Evolutionary conservation across 768 basidiomycete genomes (phyloP).

Genomic region (Lanmaoa rubissima): DNA sequence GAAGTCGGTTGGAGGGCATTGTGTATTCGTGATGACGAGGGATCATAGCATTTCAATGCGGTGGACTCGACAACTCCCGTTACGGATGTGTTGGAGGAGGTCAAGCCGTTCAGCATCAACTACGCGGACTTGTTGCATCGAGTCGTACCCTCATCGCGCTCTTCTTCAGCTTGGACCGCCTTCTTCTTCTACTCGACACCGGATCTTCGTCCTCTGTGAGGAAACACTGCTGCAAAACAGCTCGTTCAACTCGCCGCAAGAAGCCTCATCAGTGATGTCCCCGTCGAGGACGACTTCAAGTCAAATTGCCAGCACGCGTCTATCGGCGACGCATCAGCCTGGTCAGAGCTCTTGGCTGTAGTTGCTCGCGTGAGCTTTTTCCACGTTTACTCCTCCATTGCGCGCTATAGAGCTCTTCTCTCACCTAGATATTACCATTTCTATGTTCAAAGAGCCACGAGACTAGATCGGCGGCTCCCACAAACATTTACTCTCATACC

Average conservation of each 20-base stretch:
- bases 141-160: neutral
- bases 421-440: slow-evolving; percentile 77
- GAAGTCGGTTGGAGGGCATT: no score
- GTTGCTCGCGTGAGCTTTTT: slow-evolving; percentile 68
- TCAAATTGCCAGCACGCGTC: slow-evolving; percentile 53
- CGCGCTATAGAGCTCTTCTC: neutral
- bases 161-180: slow-evolving; percentile 81
- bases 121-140: no score
- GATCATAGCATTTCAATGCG: no score
- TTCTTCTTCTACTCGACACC: slow-evolving; percentile 92
- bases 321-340: slow-evolving; percentile 68
- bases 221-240: slow-evolving; percentile 95
- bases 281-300: slow-evolving; percentile 78
- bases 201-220: slow-evolving; percentile 89
- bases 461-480: slow-evolving; percentile 86
- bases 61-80: no score
- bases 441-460: slow-evolving; percentile 92
- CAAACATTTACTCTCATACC: slow-evolving; percentile 85
- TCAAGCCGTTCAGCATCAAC: no score
- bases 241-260: slow-evolving; percentile 88
- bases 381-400: neutral
- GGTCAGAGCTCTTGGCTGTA: slow-evolving; percentile 89
- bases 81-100: no score
- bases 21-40: no score
- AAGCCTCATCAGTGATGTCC: slow-evolving; percentile 78